These are phyloP conservation scores for Linnemannia zychae DNA, from an alignment of 192 early-diverging fungal genomes.

Conservation along the genomic window DNA sequence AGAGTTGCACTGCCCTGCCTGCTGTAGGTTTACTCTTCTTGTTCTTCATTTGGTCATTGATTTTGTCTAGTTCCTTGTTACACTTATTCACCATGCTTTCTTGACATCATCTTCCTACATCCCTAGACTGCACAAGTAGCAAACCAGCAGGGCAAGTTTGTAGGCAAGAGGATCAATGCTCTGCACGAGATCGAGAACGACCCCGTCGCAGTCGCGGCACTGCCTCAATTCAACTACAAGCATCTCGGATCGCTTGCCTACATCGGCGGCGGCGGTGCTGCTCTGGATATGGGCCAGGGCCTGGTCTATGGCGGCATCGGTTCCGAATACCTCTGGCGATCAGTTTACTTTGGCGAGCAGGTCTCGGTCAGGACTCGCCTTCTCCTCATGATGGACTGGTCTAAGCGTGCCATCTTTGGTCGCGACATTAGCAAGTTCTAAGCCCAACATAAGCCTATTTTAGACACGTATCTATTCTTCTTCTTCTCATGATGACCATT, in stretches of 20 bases:
- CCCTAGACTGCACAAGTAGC: constrained; percentile 71
- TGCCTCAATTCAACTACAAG: constrained; percentile 71
- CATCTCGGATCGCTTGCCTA: constrained; percentile 80
- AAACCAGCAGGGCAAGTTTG: constrained; percentile 66
- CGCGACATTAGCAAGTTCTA: constrained; percentile 64
- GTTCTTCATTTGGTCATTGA: background rate
- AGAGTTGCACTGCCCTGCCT: constrained; percentile 64
- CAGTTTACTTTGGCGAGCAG: constrained; percentile 69
- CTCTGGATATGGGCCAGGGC: constrained; percentile 64
- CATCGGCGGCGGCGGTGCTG: constrained; percentile 72
- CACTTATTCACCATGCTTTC: constrained; percentile 5
- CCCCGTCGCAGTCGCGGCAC: constrained; percentile 42
- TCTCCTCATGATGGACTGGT: constrained; percentile 58
- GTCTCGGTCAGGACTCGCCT: constrained; percentile 58
- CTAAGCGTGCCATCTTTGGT: constrained; percentile 62
- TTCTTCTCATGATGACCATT: too few species aligned
- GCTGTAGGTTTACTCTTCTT: constrained; percentile 47
- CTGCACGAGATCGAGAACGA: constrained; percentile 37
- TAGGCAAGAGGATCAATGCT: constrained; percentile 60
- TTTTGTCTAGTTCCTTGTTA: background rate
- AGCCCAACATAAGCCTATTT: background rate
- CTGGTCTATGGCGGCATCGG: constrained; percentile 64
- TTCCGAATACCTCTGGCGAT: constrained; percentile 71
- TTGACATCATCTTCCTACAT: background rate
- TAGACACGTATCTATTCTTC: background rate